Evolutionary conservation across 768 basidiomycete species (phyloP), one percentile per base, ranked within the genome.

Genomic region (Pleurotus djamor): DNA sequence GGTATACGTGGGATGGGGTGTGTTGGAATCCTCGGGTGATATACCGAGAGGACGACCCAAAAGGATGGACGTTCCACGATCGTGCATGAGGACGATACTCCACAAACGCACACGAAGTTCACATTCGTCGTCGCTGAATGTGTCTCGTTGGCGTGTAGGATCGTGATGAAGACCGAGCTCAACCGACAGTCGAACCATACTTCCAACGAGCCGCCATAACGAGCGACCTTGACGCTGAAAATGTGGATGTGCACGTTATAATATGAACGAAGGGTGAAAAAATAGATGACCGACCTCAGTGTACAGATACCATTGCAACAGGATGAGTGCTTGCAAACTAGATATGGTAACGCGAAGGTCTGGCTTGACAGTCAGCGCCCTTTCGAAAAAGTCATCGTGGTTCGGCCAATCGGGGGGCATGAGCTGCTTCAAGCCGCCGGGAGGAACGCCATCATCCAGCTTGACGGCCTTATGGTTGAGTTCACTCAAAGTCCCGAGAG

Each of bases 141-240:
- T 69, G 57, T 77, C 75, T 56, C 79, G 72, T 68, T 92, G 87
- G 1, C 79, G 79, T 3, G 80, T 88, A 4, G 92, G 92, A 68
- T 94, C 91, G 65, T 94, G 92, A 63, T 94, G 93, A 48, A 94
- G 77, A 28, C 92, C 92, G 2, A 94, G 80, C 71, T 94, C 92
- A 63, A 93, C 85, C 13, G 89, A 82, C 9, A 94, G 79, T 4
- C 92, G 86, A 32, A 94, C 91, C 41, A 94, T 81, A 61, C 87
- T 90, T 33, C 92, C 92, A 56, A 92, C 91, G 13, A 94, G 83
- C 56, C 92, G 89, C 92, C 92, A 94, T 2, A 94, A 76, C 0
- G 90, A 89, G 63, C 91, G 85, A n/a, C 92, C 92, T 82, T 92
- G 91, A 64, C 92, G 86, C 92, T 94, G 66, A 17, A 28, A 3